Percentiles rank a stretch among this genome's conserved stretches.
phyloP scores from a whole-genome alignment of 2,329 filamentous ascomycete species.

The Arthrobotrys sinensis region DNA sequence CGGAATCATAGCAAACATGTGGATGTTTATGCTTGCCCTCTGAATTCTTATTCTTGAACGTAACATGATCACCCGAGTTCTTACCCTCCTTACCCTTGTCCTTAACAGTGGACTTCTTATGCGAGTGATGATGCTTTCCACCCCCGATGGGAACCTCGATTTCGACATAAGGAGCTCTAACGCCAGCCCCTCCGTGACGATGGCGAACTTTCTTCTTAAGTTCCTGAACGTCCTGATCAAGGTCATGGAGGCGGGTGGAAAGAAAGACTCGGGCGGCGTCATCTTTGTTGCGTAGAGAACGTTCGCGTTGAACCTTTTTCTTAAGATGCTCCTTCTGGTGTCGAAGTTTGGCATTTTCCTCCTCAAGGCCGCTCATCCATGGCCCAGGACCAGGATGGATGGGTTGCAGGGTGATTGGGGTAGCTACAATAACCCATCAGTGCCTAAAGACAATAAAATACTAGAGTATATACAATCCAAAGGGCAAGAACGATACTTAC shows the following conservation, averaged over 20 bases:
- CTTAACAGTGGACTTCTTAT: slow-evolving; percentile 10
- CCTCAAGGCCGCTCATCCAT: slow-evolving; percentile 11
- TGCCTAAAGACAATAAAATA: too few species aligned
- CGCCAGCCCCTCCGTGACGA: background rate
- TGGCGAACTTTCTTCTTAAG: slow-evolving; percentile 40
- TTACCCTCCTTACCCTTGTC: slow-evolving; percentile 25
- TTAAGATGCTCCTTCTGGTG: slow-evolving; percentile 40
- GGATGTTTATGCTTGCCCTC: slow-evolving; percentile 41
- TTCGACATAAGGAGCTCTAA: slow-evolving; percentile 28
- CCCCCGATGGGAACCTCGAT: slow-evolving; percentile 28
- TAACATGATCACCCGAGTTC: slow-evolving; percentile 1
- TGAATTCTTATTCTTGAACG: slow-evolving; percentile 7
- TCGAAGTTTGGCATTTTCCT: slow-evolving; percentile 49
- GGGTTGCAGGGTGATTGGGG: slow-evolving; percentile 41
- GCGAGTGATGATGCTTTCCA: slow-evolving; percentile 24
- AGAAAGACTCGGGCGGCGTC: slow-evolving; percentile 5
- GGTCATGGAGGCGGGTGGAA: slow-evolving; percentile 17
- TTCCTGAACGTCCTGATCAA: slow-evolving; percentile 39
- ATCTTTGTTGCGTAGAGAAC: slow-evolving; percentile 18
- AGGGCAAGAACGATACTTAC: slow-evolving; percentile 10
- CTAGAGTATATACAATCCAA: background rate
- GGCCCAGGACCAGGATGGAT: background rate
- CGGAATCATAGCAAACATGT: slow-evolving; percentile 50
- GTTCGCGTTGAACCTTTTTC: slow-evolving; percentile 31
- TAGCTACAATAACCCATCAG: slow-evolving; percentile 11